A percentile compares a stretch with the other conserved stretches of the same genome.
Conservation (phyloP, 2,329 filamentous ascomycete genomes). For the Lachnellula hyalina region DNA sequence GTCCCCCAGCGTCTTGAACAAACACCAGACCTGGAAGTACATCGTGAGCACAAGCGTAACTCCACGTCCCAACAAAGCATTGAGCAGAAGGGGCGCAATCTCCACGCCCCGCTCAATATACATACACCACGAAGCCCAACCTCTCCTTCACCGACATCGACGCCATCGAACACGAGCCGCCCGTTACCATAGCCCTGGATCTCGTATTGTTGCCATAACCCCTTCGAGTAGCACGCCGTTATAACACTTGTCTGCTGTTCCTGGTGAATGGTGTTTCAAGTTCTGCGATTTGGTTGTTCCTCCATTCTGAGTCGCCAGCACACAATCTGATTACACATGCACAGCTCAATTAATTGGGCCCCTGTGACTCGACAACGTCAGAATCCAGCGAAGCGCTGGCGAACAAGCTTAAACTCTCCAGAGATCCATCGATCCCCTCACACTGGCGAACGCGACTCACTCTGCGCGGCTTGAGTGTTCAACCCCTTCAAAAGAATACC, state of each 20-base stretch:
- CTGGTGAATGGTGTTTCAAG: conserved; percentile 27
- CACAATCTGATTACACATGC: conserved; percentile 27
- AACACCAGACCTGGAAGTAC: background rate
- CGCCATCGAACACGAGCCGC: conserved; percentile 10
- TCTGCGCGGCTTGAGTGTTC: conserved; percentile 5
- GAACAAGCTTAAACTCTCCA: conserved; percentile 8
- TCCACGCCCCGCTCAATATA: background rate
- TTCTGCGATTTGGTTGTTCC: conserved; percentile 25
- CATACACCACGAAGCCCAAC: conserved; percentile 9
- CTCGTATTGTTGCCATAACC: conserved; percentile 18
- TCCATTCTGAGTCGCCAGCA: conserved; percentile 28
- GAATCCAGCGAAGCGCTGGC: conserved; percentile 11
- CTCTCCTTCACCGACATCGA: conserved; percentile 16
- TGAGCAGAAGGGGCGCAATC: conserved; percentile 3
- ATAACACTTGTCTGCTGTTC: conserved; percentile 15
- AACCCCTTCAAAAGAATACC: conserved; percentile 2
- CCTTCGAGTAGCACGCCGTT: conserved; percentile 8
- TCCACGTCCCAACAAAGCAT: background rate
- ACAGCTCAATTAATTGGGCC: conserved; percentile 23
- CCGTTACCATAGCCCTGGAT: conserved; percentile 1
- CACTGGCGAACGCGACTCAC: conserved; percentile 17
- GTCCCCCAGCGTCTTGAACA: too few species aligned
- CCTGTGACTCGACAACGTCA: conserved; percentile 27
- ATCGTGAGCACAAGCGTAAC: background rate
- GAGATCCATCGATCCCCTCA: conserved; percentile 11